Conservation (phyloP, 1,284 basidiomycete genomes). For the Tylopilus orsonianus region DNA sequence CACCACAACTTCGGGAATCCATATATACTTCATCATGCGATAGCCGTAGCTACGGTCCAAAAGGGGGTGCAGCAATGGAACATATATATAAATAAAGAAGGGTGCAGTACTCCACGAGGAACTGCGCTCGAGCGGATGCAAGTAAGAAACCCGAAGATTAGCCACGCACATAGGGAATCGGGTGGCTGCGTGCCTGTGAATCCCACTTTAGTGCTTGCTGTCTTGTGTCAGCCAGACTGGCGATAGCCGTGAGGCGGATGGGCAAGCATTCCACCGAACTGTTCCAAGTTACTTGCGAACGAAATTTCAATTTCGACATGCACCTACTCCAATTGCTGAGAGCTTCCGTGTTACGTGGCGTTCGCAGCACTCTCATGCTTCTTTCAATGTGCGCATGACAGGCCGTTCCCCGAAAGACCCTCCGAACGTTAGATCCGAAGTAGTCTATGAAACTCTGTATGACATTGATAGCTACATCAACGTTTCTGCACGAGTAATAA, state of each 20-base stretch:
- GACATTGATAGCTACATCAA: conserved; percentile 6
- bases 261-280: too few relatives aligned
- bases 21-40: conserved; percentile 13
- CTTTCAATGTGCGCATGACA: too few relatives aligned
- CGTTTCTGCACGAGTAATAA: neutral
- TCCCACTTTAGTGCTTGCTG: neutral
- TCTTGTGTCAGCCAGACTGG: neutral
- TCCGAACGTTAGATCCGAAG: neutral
- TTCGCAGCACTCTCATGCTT: too few relatives aligned
- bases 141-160: neutral
- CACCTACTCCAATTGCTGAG: too few relatives aligned
- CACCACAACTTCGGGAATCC: neutral
- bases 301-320: too few relatives aligned
- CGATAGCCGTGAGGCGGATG: too few relatives aligned
- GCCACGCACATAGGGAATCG: too few relatives aligned
- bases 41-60: neutral
- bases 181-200: neutral
- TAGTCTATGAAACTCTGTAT: conserved; percentile 3
- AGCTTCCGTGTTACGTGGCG: too few relatives aligned
- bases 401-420: too few relatives aligned
- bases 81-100: conserved; percentile 5
- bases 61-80: neutral
- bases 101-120: neutral
- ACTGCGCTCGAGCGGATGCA: conserved; percentile 1
- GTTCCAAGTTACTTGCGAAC: too few relatives aligned